These are phyloP conservation scores for Aspergillus bombycis DNA, from an alignment of 2,329 filamentous ascomycete genomes.

Conservation along the genomic window DNA sequence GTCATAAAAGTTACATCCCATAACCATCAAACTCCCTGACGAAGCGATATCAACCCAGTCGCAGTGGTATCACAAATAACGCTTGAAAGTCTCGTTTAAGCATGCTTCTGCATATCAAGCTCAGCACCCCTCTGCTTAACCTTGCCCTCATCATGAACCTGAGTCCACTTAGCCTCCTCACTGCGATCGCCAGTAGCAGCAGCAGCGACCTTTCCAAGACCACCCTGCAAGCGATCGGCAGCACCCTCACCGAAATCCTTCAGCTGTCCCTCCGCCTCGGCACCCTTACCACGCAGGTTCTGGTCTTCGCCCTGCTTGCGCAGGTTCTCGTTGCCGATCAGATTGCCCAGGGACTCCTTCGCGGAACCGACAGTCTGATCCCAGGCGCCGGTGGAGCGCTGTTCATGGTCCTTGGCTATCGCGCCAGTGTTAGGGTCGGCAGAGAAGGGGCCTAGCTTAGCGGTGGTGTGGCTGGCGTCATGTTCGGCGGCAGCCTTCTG, in stretches of 20 bases:
- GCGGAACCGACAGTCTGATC: conserved; percentile 87
- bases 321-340: conserved; percentile 74
- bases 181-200: conserved; percentile 70
- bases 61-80: neutral
- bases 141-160: conserved; percentile 80
- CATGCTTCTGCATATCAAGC: conserved; percentile 71
- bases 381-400: conserved; percentile 74
- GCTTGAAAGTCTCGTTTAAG: neutral
- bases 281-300: conserved; percentile 76
- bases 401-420: conserved; percentile 69
- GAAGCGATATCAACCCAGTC: neutral
- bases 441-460: conserved; percentile 73
- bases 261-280: conserved; percentile 82
- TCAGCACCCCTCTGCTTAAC: conserved; percentile 81
- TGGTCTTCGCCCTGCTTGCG: conserved; percentile 76
- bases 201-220: conserved; percentile 72
- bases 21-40: neutral
- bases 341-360: conserved; percentile 78
- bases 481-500: conserved; percentile 68
- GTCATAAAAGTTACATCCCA: neutral
- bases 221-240: conserved; percentile 68
- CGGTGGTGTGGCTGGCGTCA: conserved; percentile 73
- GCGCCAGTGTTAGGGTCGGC: conserved; percentile 69
- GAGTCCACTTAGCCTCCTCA: conserved; percentile 66
- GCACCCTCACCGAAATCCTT: conserved; percentile 72